Percentiles rank a stretch among this genome's conserved stretches.
These are phyloP conservation scores for Blastocystis sp. DNA, from an alignment of 352 stramenopile genomes.

Conservation along the genomic window DNA sequence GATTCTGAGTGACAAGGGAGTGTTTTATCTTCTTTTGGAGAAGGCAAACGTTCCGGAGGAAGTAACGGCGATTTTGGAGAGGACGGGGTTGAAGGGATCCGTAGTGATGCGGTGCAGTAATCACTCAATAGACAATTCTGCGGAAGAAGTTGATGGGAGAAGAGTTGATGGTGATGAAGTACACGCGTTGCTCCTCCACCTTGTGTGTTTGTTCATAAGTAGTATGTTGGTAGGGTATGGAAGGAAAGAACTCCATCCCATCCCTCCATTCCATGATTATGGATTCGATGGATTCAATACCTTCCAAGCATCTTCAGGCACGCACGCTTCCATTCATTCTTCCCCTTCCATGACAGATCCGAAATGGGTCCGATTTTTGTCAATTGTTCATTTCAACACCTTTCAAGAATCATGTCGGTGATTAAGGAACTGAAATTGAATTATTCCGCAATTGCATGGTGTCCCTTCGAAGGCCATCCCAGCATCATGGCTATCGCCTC, in stretches of 20 bases:
- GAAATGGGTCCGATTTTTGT: background rate
- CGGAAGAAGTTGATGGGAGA: constrained; percentile 28
- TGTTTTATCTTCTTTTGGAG: constrained; percentile 37
- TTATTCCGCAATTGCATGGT: constrained; percentile 41
- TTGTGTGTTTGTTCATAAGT: too few relatives aligned
- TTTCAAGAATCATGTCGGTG: constrained; percentile 17
- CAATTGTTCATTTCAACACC: background rate
- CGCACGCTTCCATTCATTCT: too few relatives aligned
- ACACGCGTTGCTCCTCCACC: too few relatives aligned
- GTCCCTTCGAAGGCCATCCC: constrained; percentile 30
- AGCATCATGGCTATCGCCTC: constrained; percentile 48
- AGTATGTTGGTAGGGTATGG: too few relatives aligned
- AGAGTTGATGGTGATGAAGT: constrained; percentile 39
- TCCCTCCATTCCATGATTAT: too few relatives aligned
- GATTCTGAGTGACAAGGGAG: background rate
- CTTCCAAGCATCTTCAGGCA: too few relatives aligned
- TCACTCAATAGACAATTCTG: constrained; percentile 5
- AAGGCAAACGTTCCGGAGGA: constrained; percentile 9
- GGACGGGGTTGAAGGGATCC: constrained; percentile 4
- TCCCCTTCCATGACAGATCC: too few relatives aligned
- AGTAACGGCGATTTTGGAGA: constrained; percentile 10
- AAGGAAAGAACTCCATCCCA: too few relatives aligned
- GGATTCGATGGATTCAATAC: too few relatives aligned
- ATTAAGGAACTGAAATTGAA: constrained; percentile 44
- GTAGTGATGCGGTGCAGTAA: background rate